Base-by-base conservation (phyloP, 2,329 filamentous ascomycete genomes). In the Monilinia laxa region DNA sequence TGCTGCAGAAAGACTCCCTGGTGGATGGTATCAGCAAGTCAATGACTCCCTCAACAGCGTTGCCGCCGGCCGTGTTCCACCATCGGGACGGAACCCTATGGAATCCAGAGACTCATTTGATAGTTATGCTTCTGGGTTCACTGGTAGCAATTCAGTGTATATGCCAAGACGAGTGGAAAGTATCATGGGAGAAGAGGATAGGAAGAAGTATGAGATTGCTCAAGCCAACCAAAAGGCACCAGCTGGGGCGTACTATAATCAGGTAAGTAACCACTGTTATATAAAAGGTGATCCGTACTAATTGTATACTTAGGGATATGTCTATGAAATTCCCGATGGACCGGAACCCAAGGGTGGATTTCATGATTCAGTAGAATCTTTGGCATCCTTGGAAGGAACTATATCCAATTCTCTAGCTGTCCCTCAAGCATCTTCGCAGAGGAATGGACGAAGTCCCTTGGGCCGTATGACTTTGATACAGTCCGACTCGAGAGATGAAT, bases 151-250 rank as follows among this genome's bases (percentile, higher is more conserved):
- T 71, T 88, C 86, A 0, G 81, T 92, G 40, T 87, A 87, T 72
- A 79, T 89, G 74, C 90, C 90, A 0, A 90, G 93, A 73, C 73
- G 75, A n/a, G 75, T 76, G 14, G 75, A 76, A 45, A 90, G 85
- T 73, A 86, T 94, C 73, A 91, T 96, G 85, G 86, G 86, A 69
- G 87, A 90, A 9, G 91, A 95, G 76, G 91, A 94, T 74, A 85
- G 87, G 47, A 84, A 84, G 70, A 90, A 92, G 74, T 91, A 93
- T 75, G 84, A 87, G 73, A 84, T 91, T 73, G 87, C 88, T 2
- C 90, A 90, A 74, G 82, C 83, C 53, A 82, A 78, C 66, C 83
- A 84, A 72, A 72, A 73, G 51, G 74, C 74, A 49, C 77, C 78
- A 23, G 75, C 76, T 40, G 77, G 78, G 51, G 76, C 77, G 55